phyloP scores from a whole-genome alignment of 305 asterid genomes.

The Fraxinus latifolia region DNA sequence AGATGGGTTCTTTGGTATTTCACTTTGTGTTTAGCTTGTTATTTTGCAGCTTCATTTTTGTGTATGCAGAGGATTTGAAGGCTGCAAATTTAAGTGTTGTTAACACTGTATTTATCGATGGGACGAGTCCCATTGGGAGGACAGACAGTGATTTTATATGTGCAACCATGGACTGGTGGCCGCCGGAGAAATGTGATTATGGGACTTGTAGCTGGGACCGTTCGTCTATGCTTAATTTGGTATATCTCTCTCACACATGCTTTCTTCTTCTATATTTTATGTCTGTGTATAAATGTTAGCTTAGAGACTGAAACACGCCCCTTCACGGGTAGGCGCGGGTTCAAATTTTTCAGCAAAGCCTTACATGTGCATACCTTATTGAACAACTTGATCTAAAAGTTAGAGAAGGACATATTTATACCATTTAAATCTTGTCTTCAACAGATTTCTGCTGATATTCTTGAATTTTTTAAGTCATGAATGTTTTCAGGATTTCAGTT shows the following conservation, averaged over 20 bases:
- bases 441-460: background rate
- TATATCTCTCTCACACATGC: constrained; percentile 16
- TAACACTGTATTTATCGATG: constrained; percentile 38
- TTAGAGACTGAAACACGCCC: background rate
- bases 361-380: background rate
- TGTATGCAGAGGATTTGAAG: constrained; percentile 22
- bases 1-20: constrained; percentile 30
- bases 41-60: constrained; percentile 18
- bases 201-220: constrained; percentile 62
- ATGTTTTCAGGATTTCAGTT: background rate
- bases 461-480: background rate
- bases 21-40: constrained; percentile 23
- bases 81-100: constrained; percentile 21
- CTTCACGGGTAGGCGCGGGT: background rate
- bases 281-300: background rate
- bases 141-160: constrained; percentile 54
- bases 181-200: constrained; percentile 66
- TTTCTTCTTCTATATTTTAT: background rate
- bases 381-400: background rate
- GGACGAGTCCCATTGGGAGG: constrained; percentile 42
- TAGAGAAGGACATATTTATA: background rate
- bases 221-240: constrained; percentile 58
- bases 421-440: background rate
- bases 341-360: background rate
- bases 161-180: constrained; percentile 73